Base-by-base conservation (phyloP, 1,139 yeast genomes). In the Suhomyces guaymorum region DNA sequence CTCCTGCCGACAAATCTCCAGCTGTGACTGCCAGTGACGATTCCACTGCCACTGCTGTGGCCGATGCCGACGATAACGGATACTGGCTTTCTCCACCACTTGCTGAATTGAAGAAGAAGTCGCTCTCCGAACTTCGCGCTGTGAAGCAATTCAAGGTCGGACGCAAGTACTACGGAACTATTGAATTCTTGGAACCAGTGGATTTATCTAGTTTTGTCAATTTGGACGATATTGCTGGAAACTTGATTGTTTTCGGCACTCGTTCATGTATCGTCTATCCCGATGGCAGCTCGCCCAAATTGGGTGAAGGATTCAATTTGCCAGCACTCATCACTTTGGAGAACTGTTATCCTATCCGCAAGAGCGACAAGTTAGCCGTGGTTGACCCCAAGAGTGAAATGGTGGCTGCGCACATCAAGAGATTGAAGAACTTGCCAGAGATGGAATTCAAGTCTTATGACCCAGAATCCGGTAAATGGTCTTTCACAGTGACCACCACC, bases 31-130 rank as follows among this genome's bases (percentile, higher is more conserved):
- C 44, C 11, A 14, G 19, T 14, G 10, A n/a, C n/a, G 18, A 13
- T 15, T 57, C 55, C 15, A 72, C 68, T 30, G 71, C 68, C 30
- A 66, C 67, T 28, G 55, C 67, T 24, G 66, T 61, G 25, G 72
- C 72, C 30, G 82, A 78, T 19, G 52, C 57, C 10, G 70, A 68
- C 35, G 70, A 59, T 15, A 78, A 83, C 30, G 96, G 92, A 2
- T 94, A 90, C 60, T 92, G 95, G 89, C 82, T 82, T 32, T 76
- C 86, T 2, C 98, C 98, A 15, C 67, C 89, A 4, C 53, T 82
- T 30, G 73, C 79, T 6, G 80, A 80, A 35, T 66, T 92, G 39
- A 71, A 76, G 39, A 63, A 71, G 26, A 70, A 75, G 70, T 58
- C 88, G 0, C 65, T 85, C 30, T 63, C 78, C 8, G 83, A 86